A percentile compares a stretch with the other conserved stretches of the same genome.
Conservation (phyloP, 768 basidiomycete species). For the Lentinula aciculospora region DNA sequence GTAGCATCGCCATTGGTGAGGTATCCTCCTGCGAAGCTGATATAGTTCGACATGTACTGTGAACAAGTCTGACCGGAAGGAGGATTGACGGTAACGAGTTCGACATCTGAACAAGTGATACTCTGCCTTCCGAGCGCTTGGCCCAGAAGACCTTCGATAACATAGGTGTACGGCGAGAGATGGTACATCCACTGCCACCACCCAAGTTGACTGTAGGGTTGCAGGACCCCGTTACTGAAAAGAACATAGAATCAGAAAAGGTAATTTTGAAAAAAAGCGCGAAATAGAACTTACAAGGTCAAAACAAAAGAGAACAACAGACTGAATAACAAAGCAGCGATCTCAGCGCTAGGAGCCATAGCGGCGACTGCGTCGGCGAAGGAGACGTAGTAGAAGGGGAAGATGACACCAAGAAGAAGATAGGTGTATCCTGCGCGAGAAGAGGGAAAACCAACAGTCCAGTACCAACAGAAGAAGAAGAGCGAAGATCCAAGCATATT, state of each 20-base stretch:
- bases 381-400: conserved; percentile 57
- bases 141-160: conserved; percentile 42
- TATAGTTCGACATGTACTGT: conserved; percentile 46
- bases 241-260: not conserved
- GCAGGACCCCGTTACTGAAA: conserved; percentile 57
- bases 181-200: conserved; percentile 75
- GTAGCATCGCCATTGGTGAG: conserved; percentile 50
- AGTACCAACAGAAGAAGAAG: conserved; percentile 66
- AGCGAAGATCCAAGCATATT: conserved; percentile 52
- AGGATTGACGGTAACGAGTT: conserved; percentile 49
- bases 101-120: conserved; percentile 44
- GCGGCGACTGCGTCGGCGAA: conserved; percentile 58
- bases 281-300: conserved; percentile 41
- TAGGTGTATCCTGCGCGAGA: conserved; percentile 56
- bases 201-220: conserved; percentile 53
- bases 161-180: conserved; percentile 49
- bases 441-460: conserved; percentile 56
- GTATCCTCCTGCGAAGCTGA: conserved; percentile 47
- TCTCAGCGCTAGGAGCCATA: conserved; percentile 54
- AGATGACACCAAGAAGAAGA: conserved; percentile 47
- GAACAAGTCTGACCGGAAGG: conserved; percentile 48
- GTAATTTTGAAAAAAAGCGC: not conserved
- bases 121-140: conserved; percentile 35
- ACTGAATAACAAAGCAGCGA: conserved; percentile 52
- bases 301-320: conserved; percentile 59